Evolutionary conservation across 352 stramenopile species (phyloP), one percentile per base, ranked within the genome.

Genomic region (Thraustochytrium striatum): DNA sequence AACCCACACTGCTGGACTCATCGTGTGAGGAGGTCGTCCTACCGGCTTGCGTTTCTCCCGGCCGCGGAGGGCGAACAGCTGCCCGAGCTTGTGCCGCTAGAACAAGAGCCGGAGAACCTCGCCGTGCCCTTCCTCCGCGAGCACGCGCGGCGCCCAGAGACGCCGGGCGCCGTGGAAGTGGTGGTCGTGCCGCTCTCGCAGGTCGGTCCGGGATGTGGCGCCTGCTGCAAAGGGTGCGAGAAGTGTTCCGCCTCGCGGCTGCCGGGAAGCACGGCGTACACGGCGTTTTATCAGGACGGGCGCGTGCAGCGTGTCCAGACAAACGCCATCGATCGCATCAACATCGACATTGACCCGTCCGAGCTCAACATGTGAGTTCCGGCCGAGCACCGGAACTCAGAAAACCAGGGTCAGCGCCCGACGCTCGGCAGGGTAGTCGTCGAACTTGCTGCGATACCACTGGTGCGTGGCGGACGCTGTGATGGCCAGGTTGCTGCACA

Each of bases 1-100:
- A 75, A 75, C 65, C 65, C 65, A 21, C 65, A 75, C 39, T 3
- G 43, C 39, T 75, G 65, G 65, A 62, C 65, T 8, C 8, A 75
- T 30, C 44, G 65, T 7, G 52, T 75, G 21, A 39, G 65, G 9
- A 7, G 65, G 5, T 62, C 44, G 2, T 75, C 65, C 3, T 75
- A 62, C 25, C 65, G 65, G 8, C 52, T 75, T 11, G 65, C 44
- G 25, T 75, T 55, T 43, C 16, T 75, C 1, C 33, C 11, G 0
- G 53, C 39, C 39, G 53, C 25, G 5, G 25, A 16, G 25, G 25
- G 9, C 25, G n/a, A 75, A 7, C 47, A 30, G 11, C 41, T 61
- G 5, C 65, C 65, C 8, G 5, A 16, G 32, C 65, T 75, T 13
- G n/a, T 75, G 1, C 9, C n/a, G 13, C 50, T 75, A 0, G 52